These are phyloP conservation scores for Xylaria nigripes DNA, from an alignment of 495 filamentous ascomycete species.

Conservation along the genomic window DNA sequence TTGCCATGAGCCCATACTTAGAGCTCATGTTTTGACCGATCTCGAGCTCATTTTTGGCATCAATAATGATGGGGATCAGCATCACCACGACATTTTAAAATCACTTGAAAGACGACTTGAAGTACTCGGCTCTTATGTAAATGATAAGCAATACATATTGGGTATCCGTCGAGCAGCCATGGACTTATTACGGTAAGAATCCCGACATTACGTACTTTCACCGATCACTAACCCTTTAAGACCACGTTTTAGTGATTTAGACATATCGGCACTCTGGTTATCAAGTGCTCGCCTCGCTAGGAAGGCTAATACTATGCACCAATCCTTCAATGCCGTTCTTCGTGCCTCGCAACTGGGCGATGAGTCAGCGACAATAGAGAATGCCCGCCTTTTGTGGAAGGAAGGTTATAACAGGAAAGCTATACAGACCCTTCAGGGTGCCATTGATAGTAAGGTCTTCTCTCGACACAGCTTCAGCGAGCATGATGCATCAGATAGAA, in stretches of 20 bases:
- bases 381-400: conserved; percentile 88
- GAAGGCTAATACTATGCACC: conserved; percentile 70
- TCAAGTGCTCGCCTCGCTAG: conserved; percentile 76
- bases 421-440: conserved; percentile 78
- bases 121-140: conserved; percentile 73
- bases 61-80: conserved; percentile 25
- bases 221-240: conserved; percentile 33
- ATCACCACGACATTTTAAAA: conserved; percentile 42
- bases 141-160: conserved; percentile 92
- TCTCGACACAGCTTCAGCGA: conserved; percentile 30
- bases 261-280: conserved; percentile 80
- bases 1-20: conserved; percentile 72
- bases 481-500: conserved; percentile 38
- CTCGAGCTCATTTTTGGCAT: conserved; percentile 67
- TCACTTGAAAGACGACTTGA: conserved; percentile 69
- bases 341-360: conserved; percentile 81
- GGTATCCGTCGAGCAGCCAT: conserved; percentile 78
- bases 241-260: conserved; percentile 46
- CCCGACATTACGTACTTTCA: neutral
- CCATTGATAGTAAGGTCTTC: conserved; percentile 69
- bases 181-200: conserved; percentile 56
- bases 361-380: conserved; percentile 79
- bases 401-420: conserved; percentile 91
- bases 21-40: conserved; percentile 79
- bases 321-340: conserved; percentile 87